These are phyloP conservation scores for Tilletiopsis washingtonensis DNA, from an alignment of 1,284 basidiomycete genomes.

Conservation along the genomic window DNA sequence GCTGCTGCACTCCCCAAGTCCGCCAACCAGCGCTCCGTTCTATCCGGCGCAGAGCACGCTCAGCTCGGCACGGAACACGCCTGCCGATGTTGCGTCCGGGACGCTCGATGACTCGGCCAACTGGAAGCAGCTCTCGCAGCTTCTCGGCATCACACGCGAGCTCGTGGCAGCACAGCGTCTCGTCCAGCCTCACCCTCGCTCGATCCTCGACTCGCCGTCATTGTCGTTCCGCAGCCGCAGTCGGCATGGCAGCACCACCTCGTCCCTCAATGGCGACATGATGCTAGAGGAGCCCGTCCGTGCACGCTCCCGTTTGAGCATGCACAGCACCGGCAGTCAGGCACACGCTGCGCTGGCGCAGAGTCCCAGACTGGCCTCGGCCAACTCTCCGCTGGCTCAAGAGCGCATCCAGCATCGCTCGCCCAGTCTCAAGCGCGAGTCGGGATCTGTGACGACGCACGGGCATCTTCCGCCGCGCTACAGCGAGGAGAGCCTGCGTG, in stretches of 20 bases:
- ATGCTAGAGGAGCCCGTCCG: background rate
- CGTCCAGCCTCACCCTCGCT: background rate
- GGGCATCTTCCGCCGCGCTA: background rate
- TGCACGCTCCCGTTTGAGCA: background rate
- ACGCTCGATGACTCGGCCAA: background rate
- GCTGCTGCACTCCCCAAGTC: background rate
- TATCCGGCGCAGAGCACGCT: background rate
- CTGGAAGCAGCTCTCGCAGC: background rate
- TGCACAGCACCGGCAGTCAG: background rate
- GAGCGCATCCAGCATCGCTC: background rate
- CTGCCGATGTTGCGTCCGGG: background rate
- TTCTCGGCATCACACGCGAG: slow-evolving; percentile 3
- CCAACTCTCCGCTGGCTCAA: too few species aligned
- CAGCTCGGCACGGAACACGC: background rate
- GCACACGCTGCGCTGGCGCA: too few species aligned
- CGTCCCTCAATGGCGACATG: too few species aligned
- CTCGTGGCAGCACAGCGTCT: background rate
- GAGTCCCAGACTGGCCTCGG: too few species aligned
- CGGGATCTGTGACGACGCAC: too few species aligned
- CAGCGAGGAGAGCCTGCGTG: background rate
- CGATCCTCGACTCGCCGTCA: background rate
- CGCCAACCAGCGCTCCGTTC: background rate
- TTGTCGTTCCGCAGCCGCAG: background rate
- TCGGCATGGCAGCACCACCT: background rate
- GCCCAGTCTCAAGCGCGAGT: too few species aligned